Conservation (phyloP, 805 yeast genomes). For the Scheffersomyces stipitis region DNA sequence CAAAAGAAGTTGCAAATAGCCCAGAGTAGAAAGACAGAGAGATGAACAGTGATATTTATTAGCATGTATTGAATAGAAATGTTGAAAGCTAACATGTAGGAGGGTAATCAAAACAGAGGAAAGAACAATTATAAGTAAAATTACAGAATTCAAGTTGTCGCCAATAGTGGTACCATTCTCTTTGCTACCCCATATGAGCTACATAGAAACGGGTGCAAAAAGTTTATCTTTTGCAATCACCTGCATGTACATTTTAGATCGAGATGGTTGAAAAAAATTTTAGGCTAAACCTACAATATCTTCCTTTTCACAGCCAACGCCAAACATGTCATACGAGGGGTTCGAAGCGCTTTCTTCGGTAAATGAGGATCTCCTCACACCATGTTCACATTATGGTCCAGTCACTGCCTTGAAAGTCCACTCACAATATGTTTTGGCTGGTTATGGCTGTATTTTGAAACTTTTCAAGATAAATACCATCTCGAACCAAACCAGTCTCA, state of each 20-base stretch:
- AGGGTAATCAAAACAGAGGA: too few relatives aligned
- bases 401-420: conserved; percentile 60
- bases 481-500: conserved; percentile 25
- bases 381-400: conserved; percentile 58
- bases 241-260: background rate
- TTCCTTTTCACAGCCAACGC: conserved; percentile 1
- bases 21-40: too few relatives aligned
- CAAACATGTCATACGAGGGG: background rate
- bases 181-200: too few relatives aligned
- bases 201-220: too few relatives aligned
- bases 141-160: too few relatives aligned
- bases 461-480: conserved; percentile 44
- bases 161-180: too few relatives aligned
- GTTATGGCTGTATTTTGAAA: conserved; percentile 69
- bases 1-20: too few relatives aligned
- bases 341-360: conserved; percentile 14
- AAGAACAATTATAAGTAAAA: too few relatives aligned
- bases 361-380: conserved; percentile 15
- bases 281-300: background rate
- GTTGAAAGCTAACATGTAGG: too few relatives aligned
- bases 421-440: conserved; percentile 47
- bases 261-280: background rate
- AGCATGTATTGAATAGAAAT: too few relatives aligned
- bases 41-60: too few relatives aligned
- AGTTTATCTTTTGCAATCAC: background rate